These are phyloP conservation scores for Lentinula raphanica DNA, from an alignment of 768 basidiomycete species.

Conservation along the genomic window DNA sequence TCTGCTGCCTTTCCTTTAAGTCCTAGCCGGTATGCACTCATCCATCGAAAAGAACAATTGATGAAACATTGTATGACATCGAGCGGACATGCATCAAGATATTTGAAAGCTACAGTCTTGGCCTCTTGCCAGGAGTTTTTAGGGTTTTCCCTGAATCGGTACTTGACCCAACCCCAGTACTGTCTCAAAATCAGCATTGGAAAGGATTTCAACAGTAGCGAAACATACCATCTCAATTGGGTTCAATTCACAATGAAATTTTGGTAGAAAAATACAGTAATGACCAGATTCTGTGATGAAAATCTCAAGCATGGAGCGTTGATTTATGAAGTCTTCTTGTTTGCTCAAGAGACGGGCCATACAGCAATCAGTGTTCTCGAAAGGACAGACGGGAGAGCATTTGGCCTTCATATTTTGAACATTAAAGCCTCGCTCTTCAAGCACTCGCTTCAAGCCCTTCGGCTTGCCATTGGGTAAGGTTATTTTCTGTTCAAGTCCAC, in stretches of 20 bases:
- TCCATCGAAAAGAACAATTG: conserved; percentile 7
- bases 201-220: background rate
- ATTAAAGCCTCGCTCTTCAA: conserved; percentile 24
- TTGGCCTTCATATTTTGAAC: conserved; percentile 18
- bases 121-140: conserved; percentile 9
- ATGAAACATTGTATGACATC: background rate
- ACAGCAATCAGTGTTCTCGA: conserved; percentile 23
- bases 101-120: conserved; percentile 12
- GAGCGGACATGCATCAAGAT: background rate
- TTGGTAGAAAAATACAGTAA: conserved; percentile 24
- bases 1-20: conserved; percentile 23
- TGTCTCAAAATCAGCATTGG: background rate
- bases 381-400: conserved; percentile 23
- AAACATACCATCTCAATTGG: conserved; percentile 31
- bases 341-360: conserved; percentile 24
- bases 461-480: conserved; percentile 13
- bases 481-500: conserved; percentile 11
- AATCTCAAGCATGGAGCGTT: conserved; percentile 22
- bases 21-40: conserved; percentile 20
- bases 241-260: conserved; percentile 36
- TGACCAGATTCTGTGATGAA: conserved; percentile 23
- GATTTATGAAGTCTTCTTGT: conserved; percentile 27
- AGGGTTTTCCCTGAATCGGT: conserved; percentile 12
- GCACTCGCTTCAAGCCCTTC: conserved; percentile 27
- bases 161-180: conserved; percentile 20